Evolutionary conservation across 257 asterid genomes (phyloP).

Genomic region (Solanum arcanum): DNA sequence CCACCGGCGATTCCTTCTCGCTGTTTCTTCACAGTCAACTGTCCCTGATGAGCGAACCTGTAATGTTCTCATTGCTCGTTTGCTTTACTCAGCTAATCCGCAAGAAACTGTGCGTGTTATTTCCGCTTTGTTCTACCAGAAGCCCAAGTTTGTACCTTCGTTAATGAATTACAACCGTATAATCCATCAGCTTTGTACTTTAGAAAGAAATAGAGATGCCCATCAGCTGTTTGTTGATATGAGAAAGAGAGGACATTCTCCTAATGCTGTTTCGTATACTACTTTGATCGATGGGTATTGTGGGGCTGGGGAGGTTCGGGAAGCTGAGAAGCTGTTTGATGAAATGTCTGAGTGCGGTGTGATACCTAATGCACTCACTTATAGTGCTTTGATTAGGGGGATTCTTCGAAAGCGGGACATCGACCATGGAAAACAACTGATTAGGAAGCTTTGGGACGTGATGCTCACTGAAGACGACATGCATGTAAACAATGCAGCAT

Average conservation of each 20-base stretch:
- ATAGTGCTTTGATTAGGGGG: slow-evolving; percentile 44
- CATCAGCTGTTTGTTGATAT: slow-evolving; percentile 54
- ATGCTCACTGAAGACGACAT: slow-evolving; percentile 38
- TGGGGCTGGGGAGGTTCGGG: slow-evolving; percentile 23
- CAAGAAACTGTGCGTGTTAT: slow-evolving; percentile 34
- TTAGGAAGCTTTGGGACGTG: slow-evolving; percentile 45
- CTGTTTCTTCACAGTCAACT: slow-evolving; percentile 15
- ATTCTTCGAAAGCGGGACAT: slow-evolving; percentile 35
- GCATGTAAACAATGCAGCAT: slow-evolving; percentile 49
- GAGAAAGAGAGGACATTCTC: slow-evolving; percentile 50
- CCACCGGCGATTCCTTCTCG: slow-evolving; percentile 34
- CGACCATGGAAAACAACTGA: slow-evolving; percentile 32
- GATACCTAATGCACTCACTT: slow-evolving; percentile 39
- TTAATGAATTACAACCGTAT: slow-evolving; percentile 71
- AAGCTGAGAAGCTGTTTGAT: slow-evolving; percentile 56
- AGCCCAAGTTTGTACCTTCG: slow-evolving; percentile 70
- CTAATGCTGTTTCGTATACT: slow-evolving; percentile 64
- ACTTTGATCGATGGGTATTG: slow-evolving; percentile 64
- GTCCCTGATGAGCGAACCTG: slow-evolving; percentile 81
- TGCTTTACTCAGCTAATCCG: slow-evolving; percentile 44
- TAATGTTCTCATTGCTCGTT: slow-evolving; percentile 65
- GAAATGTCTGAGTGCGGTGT: slow-evolving; percentile 60
- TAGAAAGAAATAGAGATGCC: slow-evolving; percentile 32
- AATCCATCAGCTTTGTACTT: slow-evolving; percentile 43
- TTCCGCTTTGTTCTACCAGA: slow-evolving; percentile 27